phyloP scores from a whole-genome alignment of 306 rosid species.

The apple (Malus domestica) region ASM211411v1 NC_041804.1:8329501-8330000 shows the following conservation, averaged over 20 bases:
- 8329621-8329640: background rate
- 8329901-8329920: conserved; percentile 69
- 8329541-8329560: background rate
- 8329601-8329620: background rate
- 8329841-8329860: conserved; percentile 74
- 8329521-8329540: background rate
- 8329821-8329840: conserved; percentile 82
- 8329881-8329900: conserved; percentile 86
- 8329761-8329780: conserved; percentile 62
- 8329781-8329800: conserved; percentile 63
- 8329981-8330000: conserved; percentile 68
- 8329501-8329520: background rate
- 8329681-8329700: conserved; percentile 67
- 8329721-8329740: conserved; percentile 76
- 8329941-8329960: conserved; percentile 84
- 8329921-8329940: conserved; percentile 70
- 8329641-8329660: conserved; percentile 22
- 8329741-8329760: conserved; percentile 78
- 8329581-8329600: background rate
- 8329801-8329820: conserved; percentile 46
- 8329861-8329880: conserved; percentile 50
- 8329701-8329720: conserved; percentile 29
- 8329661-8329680: conserved; percentile 79
- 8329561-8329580: background rate
- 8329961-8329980: conserved; percentile 63